Base-by-base conservation (phyloP, 768 basidiomycete genomes). In the Tulasnella sp. region DNA sequence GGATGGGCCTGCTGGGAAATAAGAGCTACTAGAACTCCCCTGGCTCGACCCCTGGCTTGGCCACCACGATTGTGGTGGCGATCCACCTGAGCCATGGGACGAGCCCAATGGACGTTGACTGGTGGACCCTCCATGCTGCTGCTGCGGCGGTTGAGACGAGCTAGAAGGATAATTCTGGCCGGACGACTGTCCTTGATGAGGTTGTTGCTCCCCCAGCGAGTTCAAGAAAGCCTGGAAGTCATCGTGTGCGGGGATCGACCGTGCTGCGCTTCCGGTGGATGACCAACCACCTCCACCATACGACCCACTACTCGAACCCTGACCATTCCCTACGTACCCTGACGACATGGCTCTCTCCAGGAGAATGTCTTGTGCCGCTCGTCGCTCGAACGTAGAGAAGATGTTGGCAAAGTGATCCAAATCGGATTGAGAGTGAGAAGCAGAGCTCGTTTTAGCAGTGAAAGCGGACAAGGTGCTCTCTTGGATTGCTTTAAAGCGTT, bases 381-480 rank as follows among this genome's bases (percentile, higher is more conserved):
- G 34, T 27, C 43, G 54, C 7, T 38, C 27, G 54, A 56, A 56
- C 2, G 54, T 21, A 10, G 54, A 17, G 27, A 56, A 56, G 9
- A 56, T 43, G 17, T 38, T 42, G 24, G 54, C 54, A 43, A 56
- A 56, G 27, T 56, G 54, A 43, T 38, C 44, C 1, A 56, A 43
- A 19, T 56, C 54, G 42, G 27, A 42, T 46, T 27, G 41, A 17
- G 43, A 38, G 34, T 38, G 34, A 38, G 34, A 7, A 38, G 34
- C 34, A 38, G 34, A 15, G 15, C 7, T 38, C 7, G 34, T 38
- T 38, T 15, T 38, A 15, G 34, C 34, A 38, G 34, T 15, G 34
- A 38, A 38, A 38, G 34, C 15, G 15, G 34, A 38, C 34, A 38
- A 38, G 34, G 34, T 7, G 34, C 34, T 15, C 15, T 38, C 34